Evolutionary conservation across 306 rosid genomes (phyloP), one percentile per base, ranked within the genome.

Genomic region (Corylus avellana): DNA sequence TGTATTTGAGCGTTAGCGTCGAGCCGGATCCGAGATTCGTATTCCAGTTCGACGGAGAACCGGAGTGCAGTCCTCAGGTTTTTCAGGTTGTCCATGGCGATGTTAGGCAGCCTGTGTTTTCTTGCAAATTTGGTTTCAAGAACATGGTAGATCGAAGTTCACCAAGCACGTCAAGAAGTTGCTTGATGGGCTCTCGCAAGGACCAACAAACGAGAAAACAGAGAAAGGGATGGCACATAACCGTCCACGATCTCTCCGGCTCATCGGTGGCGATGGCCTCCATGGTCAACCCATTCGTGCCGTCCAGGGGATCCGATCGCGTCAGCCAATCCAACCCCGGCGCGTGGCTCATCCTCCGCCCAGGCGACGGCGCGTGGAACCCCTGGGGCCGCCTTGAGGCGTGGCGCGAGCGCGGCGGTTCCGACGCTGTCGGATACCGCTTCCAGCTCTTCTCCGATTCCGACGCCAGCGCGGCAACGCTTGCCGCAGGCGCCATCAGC

Each of bases 331-430:
- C 96, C 0, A 91, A 83, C 70, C 93, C 96, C 0, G 96, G 96
- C 4, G 84, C 92, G 1, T 91, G 96, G 96, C 90, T 89, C 10
- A 91, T 91, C 58, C 89, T 91, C 17, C 89, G 96, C 0, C 93
- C 92, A 0, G 90, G 91, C 0, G 96, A 86, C 0, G 90, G 88
- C 12, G 86, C 93, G 0, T 91, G 93, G 91, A 86, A 84, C 59
- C 93, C 96, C 0, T 87, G 93, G 96, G 96, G 96, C 18, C 80
- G 88, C 25, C 90, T 91, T 11, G 91, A 91, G 75, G 96, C 93
- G 0, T 91, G 96, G 96, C 90, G 91, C 6, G 93, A 91, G 63
- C 86, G 93, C 0, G 90, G 93, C 0, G 83, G 89, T 14, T 86
- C 93, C 10, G 91, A 91, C 10, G 91, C 91, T 0, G 78, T 91